These are phyloP conservation scores for Aspergillus ibericus DNA, from an alignment of 2,329 filamentous ascomycete genomes.

Conservation along the genomic window DNA sequence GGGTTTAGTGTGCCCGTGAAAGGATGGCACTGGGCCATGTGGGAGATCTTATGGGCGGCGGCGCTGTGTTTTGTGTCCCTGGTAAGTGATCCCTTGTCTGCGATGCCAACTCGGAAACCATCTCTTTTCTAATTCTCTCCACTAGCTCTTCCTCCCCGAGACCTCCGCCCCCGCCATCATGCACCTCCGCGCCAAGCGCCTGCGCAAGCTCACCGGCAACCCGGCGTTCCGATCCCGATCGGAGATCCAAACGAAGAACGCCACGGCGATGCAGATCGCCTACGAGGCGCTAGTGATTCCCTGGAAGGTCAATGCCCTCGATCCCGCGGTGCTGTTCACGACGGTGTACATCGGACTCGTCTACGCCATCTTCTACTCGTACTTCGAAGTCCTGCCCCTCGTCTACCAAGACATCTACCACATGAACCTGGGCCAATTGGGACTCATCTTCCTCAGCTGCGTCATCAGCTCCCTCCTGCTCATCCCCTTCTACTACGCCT, in stretches of 20 bases:
- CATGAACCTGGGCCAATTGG: background rate
- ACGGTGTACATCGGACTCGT: slow-evolving; percentile 2
- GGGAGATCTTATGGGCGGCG: background rate
- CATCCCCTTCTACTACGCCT: background rate
- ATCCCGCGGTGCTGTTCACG: slow-evolving; percentile 2
- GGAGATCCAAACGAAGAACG: background rate
- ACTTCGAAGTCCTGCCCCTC: background rate
- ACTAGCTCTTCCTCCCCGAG: slow-evolving; percentile 18
- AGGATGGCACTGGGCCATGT: background rate
- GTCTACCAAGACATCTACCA: background rate
- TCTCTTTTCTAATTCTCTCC: background rate
- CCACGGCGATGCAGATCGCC: background rate
- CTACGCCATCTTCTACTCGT: slow-evolving; percentile 8
- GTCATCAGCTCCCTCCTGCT: background rate
- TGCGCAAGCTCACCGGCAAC: background rate
- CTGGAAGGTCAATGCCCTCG: background rate
- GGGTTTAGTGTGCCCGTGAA: background rate
- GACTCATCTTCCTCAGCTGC: background rate
- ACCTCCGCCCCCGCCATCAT: slow-evolving; percentile 17
- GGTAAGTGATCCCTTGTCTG: no score
- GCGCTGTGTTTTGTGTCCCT: background rate
- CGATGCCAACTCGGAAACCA: no score
- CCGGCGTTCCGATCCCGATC: background rate
- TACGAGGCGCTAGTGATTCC: background rate
- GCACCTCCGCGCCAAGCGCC: slow-evolving; percentile 6